Percentiles rank a stretch among this genome's conserved stretches.
These are phyloP conservation scores for Ascosphaera acerosa DNA, from an alignment of 2,329 filamentous ascomycete species.

Conservation along the genomic window DNA sequence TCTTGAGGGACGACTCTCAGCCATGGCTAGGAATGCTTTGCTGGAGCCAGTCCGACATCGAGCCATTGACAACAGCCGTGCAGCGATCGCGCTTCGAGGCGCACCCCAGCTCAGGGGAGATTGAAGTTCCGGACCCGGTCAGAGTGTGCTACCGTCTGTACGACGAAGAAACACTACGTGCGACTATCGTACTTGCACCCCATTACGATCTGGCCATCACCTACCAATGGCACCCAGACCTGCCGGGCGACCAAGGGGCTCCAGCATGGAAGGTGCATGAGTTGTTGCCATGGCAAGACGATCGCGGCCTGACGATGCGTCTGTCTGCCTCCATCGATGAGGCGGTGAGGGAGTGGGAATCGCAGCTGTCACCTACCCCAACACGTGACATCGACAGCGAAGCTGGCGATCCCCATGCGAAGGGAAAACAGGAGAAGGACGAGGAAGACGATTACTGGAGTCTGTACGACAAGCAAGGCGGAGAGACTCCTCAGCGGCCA, in stretches of 20 bases:
- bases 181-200: conserved; percentile 23
- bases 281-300: conserved; percentile 25
- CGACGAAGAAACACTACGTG: conserved; percentile 35
- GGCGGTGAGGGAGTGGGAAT: conserved; percentile 12
- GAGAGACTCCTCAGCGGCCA: conserved; percentile 20
- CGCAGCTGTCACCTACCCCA: no score
- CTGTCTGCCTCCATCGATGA: conserved; percentile 31
- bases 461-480: conserved; percentile 32
- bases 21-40: conserved; percentile 34
- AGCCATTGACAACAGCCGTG: conserved; percentile 27
- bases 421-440: conserved; percentile 28
- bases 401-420: no score
- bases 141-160: conserved; percentile 30
- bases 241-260: conserved; percentile 25
- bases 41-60: conserved; percentile 29
- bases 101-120: conserved; percentile 38
- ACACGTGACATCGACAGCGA: no score
- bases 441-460: conserved; percentile 41
- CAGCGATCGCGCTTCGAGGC: conserved; percentile 32
- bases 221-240: conserved; percentile 30
- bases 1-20: conserved; percentile 14
- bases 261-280: conserved; percentile 35
- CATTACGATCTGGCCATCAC: conserved; percentile 30
- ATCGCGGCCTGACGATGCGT: conserved; percentile 22
- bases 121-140: conserved; percentile 33